A percentile compares a stretch with the other conserved stretches of the same genome.
Conservation (phyloP, 805 yeast genomes). For the Ogataea minuta region DNA sequence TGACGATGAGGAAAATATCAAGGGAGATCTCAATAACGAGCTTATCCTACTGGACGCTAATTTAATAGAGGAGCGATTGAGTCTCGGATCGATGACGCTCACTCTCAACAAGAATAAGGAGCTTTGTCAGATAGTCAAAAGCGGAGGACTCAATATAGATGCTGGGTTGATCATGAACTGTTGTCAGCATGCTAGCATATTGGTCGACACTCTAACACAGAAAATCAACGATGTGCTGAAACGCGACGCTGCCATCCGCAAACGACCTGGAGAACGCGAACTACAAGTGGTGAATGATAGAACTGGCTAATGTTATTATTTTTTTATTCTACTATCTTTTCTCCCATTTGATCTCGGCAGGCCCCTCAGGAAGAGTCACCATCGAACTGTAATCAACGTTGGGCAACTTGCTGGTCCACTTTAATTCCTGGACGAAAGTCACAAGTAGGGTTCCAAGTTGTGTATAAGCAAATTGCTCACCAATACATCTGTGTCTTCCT, state of each 20-base stretch:
- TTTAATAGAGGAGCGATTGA: constrained; percentile 68
- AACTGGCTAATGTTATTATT: constrained; percentile 5
- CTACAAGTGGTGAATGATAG: constrained; percentile 35
- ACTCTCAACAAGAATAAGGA: constrained; percentile 90
- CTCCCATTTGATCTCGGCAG: constrained; percentile 72
- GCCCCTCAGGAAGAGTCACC: constrained; percentile 87
- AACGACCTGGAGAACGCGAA: constrained; percentile 25
- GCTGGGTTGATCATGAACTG: constrained; percentile 67
- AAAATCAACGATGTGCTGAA: constrained; percentile 56
- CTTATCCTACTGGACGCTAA: constrained; percentile 73
- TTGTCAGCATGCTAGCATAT: constrained; percentile 58
- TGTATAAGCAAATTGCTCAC: constrained; percentile 95
- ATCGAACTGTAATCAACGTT: constrained; percentile 78
- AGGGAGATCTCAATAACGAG: constrained; percentile 61
- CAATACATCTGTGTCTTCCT: constrained; percentile 99
- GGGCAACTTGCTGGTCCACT: constrained; percentile 72
- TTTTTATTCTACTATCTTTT: constrained; percentile 43
- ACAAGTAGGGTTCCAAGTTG: constrained; percentile 86
- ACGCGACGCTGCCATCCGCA: constrained; percentile 43
- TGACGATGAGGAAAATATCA: constrained; percentile 64
- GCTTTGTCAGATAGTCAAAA: constrained; percentile 82
- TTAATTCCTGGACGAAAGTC: constrained; percentile 69
- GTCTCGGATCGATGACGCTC: constrained; percentile 78
- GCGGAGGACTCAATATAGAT: constrained; percentile 86
- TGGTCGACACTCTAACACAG: constrained; percentile 64